Base-by-base conservation (phyloP, 2,329 filamentous ascomycete species). In the Ascochyta pisi region DNA sequence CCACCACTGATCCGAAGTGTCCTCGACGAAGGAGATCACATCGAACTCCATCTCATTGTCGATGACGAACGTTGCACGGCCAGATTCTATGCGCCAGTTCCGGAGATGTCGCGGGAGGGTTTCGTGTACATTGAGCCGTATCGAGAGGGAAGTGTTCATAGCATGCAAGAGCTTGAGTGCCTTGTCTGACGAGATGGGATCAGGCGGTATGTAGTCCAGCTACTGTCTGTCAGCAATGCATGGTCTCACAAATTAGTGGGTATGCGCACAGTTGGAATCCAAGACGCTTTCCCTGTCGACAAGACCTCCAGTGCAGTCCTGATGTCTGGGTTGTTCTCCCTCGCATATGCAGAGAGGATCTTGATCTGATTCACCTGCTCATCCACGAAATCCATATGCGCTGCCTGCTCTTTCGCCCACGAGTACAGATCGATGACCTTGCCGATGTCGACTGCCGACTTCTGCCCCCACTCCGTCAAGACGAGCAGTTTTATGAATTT, bases 401-500 rank as follows among this genome's bases (percentile, higher is more conserved):
- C 34, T 10, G 46, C 61, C 55, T 79, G 75, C 23, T 73, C 70
- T 23, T 67, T 68, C 58, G 96, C 82, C 80, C 94, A 92, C 24
- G 83, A 82, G 70, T 90, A 90, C 62, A 99, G 79, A 69, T 98
- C 93, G 63, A 98, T 96, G 58, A 98, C 83, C 75, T 89, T 92
- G 78, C 89, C 90, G 65, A 98, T 90, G 65, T 90, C 86, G 35
- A 86, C 83, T 31, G 89, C 60, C 16, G 69, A 66, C 44, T 71
- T 73, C 87, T 73, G 90, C 89, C 69, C 90, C 95, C 95, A 99
- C 76, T 95, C 89, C 1, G 90, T 87, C 42, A 99, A 88, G 22
- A 99, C 92, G 19, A 97, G 82, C 7, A 93, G 85, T 78, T 99
- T 98, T 73, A 96, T 91, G 82, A 96, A 98, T 78, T 91, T 92